Evolutionary conservation across 2,329 filamentous ascomycete genomes (phyloP).

Genomic region (Sporothrix protearum): DNA sequence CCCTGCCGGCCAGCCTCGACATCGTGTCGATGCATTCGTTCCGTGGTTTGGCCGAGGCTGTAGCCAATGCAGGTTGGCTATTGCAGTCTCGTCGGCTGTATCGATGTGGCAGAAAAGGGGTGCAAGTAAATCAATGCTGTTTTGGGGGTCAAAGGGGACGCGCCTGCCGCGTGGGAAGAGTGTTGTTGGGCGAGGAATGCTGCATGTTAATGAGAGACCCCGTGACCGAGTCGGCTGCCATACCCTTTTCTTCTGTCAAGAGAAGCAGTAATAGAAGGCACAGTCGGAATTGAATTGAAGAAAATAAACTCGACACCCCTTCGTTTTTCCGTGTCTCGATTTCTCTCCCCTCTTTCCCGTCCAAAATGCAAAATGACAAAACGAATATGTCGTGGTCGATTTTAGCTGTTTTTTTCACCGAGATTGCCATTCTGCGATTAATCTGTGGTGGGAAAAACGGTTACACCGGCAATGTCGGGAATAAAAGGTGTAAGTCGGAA

Average conservation of each 20-base stretch:
- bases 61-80: neutral
- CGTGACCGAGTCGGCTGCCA: neutral
- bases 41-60: neutral
- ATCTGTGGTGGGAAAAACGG: neutral
- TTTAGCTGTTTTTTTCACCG: neutral
- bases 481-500: neutral
- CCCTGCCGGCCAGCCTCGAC: neutral
- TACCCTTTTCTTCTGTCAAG: neutral
- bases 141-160: neutral
- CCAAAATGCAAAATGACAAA: neutral
- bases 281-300: neutral
- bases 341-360: neutral
- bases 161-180: neutral
- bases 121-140: neutral
- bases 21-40: neutral
- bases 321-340: neutral
- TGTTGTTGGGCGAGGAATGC: neutral
- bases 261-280: neutral
- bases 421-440: neutral
- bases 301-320: neutral
- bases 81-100: no score
- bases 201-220: neutral
- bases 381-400: neutral
- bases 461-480: neutral
- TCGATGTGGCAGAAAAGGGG: neutral